Evolutionary conservation across 2,329 filamentous ascomycete genomes (phyloP), one percentile per base, ranked within the genome.

Genomic region (Fonsecaea nubica): DNA sequence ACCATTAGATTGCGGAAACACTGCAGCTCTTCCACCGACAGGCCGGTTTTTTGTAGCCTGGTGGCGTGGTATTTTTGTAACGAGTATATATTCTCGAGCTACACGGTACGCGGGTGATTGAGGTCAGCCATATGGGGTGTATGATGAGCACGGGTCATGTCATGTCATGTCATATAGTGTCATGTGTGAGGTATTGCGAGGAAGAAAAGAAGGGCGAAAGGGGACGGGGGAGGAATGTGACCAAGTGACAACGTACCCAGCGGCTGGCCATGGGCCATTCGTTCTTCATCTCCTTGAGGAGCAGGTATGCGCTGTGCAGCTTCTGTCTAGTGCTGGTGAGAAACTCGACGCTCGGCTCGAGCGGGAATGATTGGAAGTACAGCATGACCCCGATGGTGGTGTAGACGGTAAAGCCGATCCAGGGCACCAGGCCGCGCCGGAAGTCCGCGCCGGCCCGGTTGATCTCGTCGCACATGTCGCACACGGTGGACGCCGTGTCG

Each of bases 191-290:
- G 25, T 25, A 2, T 25, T 25, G 2, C 25, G 3, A 2, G 3
- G 25, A 3, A 25, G 25, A 25, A 25, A 25, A 25, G 25, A 2
- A 25, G 1, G 25, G 2, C 25, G 25, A 2, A 25, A 3, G 25
- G 18, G 10, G 25, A 18, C 45, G 5, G 18, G 45, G 8, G 7
- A 8, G 5, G 12, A 10, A 50, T 10, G 9, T 21, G 45, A 8
- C 5, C 4, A 2, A 10, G 15, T 25, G 4, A 50, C 2, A 25
- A 9, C 45, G 21, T 50, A 50, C 45, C 45, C 45, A 50, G 21
- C 45, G 45, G 5, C 45, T 50, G 9, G 45, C 45, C 45, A 50
- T 50, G 45, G 45, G 45, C 45, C 45, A 50, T 50, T 50, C 45
- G 45, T 50, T 50, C 10, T 50, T 50, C 45, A 50, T 50, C 21